These are phyloP conservation scores for Saraca asoca DNA, from an alignment of 331 rosid genomes.

Conservation along the genomic window DNA sequence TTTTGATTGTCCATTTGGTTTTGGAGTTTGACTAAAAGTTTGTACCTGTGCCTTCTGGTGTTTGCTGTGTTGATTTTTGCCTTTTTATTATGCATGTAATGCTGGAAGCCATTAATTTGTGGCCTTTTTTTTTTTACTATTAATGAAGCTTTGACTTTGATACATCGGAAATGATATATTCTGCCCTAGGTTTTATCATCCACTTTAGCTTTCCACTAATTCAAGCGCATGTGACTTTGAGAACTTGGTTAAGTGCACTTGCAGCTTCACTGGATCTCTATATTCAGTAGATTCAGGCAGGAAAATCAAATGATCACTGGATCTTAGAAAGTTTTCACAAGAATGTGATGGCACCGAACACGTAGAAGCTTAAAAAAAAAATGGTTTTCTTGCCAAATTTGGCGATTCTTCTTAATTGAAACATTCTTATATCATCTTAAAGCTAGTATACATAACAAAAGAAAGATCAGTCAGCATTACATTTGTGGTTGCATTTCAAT, in stretches of 20 bases:
- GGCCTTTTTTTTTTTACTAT: slow-evolving; percentile 23
- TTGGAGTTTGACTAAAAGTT: slow-evolving; percentile 37
- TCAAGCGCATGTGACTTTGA: neutral
- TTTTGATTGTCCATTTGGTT: slow-evolving; percentile 31
- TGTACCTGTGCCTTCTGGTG: slow-evolving; percentile 31
- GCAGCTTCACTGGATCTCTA: neutral
- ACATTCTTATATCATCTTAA: no score
- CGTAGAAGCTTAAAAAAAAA: no score
- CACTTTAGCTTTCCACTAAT: neutral
- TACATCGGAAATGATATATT: slow-evolving; percentile 16
- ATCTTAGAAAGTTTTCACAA: no score
- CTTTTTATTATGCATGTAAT: slow-evolving; percentile 30
- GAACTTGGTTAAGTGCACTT: no score
- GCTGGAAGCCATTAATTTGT: slow-evolving; percentile 27
- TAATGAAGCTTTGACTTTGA: slow-evolving; percentile 32
- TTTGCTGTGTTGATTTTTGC: slow-evolving; percentile 21
- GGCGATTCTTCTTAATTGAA: no score
- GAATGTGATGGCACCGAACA: no score
- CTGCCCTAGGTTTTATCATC: neutral
- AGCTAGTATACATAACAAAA: no score
- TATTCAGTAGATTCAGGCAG: neutral
- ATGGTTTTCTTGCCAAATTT: no score
- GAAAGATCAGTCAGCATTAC: no score
- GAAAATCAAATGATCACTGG: no score
- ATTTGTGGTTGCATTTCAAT: no score